A percentile compares a stretch with the other conserved stretches of the same genome.
These are phyloP conservation scores for Psophocarpus tetragonolobus DNA, from an alignment of 306 rosid genomes.

Conservation along the genomic window DNA sequence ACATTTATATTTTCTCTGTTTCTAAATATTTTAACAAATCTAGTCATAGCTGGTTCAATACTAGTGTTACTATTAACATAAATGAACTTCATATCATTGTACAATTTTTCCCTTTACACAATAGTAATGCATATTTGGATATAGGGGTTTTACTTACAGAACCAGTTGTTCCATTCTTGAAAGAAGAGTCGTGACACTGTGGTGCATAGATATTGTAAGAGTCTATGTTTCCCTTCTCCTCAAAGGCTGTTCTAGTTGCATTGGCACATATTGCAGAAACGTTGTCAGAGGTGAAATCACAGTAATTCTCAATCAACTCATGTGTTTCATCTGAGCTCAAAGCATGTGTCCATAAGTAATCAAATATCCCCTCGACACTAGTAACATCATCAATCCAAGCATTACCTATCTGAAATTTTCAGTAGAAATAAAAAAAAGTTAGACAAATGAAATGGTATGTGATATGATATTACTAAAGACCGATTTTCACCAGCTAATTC, in stretches of 20 bases:
- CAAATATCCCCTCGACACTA: conserved; percentile 16
- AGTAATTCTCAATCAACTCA: conserved; percentile 45
- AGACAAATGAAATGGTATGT: not conserved
- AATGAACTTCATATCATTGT: not conserved
- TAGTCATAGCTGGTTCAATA: no score
- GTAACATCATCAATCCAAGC: conserved; percentile 55
- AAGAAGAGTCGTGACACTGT: conserved; percentile 32
- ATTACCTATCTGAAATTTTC: conserved; percentile 53
- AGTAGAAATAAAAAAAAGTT: not conserved
- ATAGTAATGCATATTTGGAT: not conserved
- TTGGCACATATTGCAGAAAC: conserved; percentile 12
- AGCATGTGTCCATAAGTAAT: conserved; percentile 55
- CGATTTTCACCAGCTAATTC: no score
- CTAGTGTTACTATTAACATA: no score
- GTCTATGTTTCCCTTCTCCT: conserved; percentile 39
- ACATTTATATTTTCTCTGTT: no score
- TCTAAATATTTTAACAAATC: no score
- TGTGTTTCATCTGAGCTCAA: conserved; percentile 55
- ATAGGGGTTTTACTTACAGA: conserved; percentile 36
- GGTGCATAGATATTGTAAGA: conserved; percentile 59
- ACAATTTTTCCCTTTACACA: not conserved
- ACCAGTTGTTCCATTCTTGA: conserved; percentile 30
- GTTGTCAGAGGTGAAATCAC: conserved; percentile 36
- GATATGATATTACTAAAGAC: not conserved
- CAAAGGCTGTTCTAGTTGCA: not conserved